Conservation (phyloP, 108 stramenopile species). For the Fistulifera pelliculosa region DNA sequence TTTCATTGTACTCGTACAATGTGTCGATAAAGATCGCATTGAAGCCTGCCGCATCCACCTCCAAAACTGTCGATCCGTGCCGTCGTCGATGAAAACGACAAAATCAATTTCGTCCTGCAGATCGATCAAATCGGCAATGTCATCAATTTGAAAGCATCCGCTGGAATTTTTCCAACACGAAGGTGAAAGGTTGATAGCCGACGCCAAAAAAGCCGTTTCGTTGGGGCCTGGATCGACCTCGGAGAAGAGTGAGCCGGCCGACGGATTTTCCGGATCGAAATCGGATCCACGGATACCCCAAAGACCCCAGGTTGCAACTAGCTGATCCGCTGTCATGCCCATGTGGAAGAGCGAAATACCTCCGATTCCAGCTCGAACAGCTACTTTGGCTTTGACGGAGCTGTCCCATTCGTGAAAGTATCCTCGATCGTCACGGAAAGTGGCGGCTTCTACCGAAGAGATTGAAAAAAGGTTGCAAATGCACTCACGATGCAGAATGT, state of each 20-base stretch:
- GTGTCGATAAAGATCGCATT: constrained; percentile 8
- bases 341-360: constrained; percentile 5
- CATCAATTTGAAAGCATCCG: neutral
- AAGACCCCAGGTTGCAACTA: constrained; percentile 2
- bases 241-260: neutral
- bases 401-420: neutral
- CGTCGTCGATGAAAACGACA: constrained; percentile 7
- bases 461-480: neutral
- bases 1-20: neutral
- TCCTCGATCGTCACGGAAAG: neutral
- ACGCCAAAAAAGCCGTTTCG: constrained; percentile 1
- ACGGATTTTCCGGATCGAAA: neutral
- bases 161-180: neutral
- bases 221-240: constrained; percentile 3
- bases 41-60: neutral
- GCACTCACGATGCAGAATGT: neutral
- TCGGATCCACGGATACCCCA: constrained; percentile 10
- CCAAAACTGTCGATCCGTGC: neutral
- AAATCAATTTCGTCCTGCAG: neutral
- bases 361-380: constrained; percentile 1
- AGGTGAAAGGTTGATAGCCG: constrained; percentile 4
- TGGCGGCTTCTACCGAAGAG: neutral
- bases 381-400: constrained; percentile 2
- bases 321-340: constrained; percentile 5
- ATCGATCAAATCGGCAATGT: neutral